Conservation (phyloP, 345 rosid genomes). For the Bretschneidera sinensis region DNA sequence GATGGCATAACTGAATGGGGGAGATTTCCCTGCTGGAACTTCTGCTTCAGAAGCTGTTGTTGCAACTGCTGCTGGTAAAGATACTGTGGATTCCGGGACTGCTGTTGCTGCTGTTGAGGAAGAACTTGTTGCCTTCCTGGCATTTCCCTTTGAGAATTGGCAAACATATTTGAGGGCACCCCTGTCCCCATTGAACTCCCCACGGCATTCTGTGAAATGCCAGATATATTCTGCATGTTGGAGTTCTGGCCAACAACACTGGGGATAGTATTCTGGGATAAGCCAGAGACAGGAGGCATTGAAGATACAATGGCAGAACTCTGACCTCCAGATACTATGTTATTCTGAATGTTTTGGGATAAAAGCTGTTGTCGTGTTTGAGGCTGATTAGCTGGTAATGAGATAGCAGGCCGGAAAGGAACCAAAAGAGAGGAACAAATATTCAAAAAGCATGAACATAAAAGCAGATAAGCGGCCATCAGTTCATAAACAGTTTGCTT, state of each 20-base stretch:
- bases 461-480: not conserved
- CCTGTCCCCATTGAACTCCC: constrained; percentile 54
- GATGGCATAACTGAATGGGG: constrained; percentile 40
- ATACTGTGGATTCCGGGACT: not conserved
- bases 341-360: constrained; percentile 47
- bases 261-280: constrained; percentile 50
- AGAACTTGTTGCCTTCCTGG: constrained; percentile 51
- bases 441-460: not conserved
- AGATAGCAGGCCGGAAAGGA: not conserved
- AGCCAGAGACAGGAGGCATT: constrained; percentile 36
- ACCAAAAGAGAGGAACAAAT: constrained; percentile 2
- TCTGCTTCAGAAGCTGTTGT: constrained; percentile 45
- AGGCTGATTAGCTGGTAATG: constrained; percentile 44
- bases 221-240: constrained; percentile 53
- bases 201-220: constrained; percentile 58
- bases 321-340: constrained; percentile 40
- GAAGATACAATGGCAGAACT: constrained; percentile 46
- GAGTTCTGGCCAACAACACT: constrained; percentile 40
- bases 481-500: not conserved
- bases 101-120: constrained; percentile 41
- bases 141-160: constrained; percentile 55
- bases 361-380: constrained; percentile 43
- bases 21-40: constrained; percentile 51
- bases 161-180: constrained; percentile 36
- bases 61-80: constrained; percentile 44